phyloP scores from a whole-genome alignment of 129 eudicot genomes.

The Flaveria bidentis region DNA sequence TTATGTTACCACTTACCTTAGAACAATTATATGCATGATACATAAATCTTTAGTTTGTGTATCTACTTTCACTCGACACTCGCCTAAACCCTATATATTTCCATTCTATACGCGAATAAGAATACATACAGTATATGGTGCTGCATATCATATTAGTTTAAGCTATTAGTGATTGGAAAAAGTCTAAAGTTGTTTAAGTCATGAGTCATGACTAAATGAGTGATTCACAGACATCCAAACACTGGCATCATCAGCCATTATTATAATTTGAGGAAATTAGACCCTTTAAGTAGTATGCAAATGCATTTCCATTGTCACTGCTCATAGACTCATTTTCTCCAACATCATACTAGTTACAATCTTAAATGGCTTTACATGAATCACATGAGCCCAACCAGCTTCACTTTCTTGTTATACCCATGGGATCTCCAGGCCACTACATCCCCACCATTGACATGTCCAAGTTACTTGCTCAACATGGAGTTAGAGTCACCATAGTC shows the following conservation, averaged over 20 bases:
- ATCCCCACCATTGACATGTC: constrained; percentile 63
- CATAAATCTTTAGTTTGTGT: no score
- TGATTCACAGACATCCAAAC: not conserved
- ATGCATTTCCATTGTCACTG: not conserved
- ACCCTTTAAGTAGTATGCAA: no score
- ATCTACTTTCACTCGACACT: no score
- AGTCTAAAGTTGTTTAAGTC: no score
- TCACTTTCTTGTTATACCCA: constrained; percentile 57
- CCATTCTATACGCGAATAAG: no score
- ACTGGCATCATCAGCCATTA: not conserved
- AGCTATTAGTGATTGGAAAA: no score
- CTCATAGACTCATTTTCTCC: not conserved
- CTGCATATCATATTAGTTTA: no score
- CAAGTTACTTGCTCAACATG: constrained; percentile 45
- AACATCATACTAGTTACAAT: not conserved
- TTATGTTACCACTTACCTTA: no score
- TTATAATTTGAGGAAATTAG: not conserved
- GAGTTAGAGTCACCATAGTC: constrained; percentile 44
- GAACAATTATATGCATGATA: no score
- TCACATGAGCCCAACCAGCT: constrained; percentile 35
- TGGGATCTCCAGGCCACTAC: constrained; percentile 56
- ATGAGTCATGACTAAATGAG: no score
- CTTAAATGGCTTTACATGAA: constrained; percentile 29
- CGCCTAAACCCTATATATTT: no score
- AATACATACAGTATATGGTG: no score